A percentile compares a stretch with the other conserved stretches of the same genome.
These are phyloP conservation scores for Dactylonectria macrodidyma DNA, from an alignment of 2,329 filamentous ascomycete genomes.

Conservation along the genomic window DNA sequence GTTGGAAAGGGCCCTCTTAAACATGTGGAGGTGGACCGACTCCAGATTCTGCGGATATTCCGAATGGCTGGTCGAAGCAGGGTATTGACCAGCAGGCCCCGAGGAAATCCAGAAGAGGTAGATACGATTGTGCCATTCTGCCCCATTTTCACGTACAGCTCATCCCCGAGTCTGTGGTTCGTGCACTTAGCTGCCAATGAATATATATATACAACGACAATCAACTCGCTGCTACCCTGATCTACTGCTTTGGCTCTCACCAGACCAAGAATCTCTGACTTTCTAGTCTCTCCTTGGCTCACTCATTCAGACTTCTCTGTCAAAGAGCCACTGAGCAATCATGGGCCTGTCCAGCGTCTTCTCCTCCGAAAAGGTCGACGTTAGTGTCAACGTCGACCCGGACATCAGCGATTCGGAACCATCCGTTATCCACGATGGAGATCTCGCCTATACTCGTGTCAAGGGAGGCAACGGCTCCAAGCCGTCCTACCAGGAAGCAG, in stretches of 20 bases:
- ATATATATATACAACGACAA: conserved; percentile 18
- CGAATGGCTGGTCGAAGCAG: not conserved
- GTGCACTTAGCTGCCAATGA: not conserved
- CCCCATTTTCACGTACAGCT: conserved; percentile 9
- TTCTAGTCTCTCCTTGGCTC: not conserved
- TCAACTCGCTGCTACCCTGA: not conserved
- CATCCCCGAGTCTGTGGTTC: not conserved
- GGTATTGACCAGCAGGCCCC: not conserved
- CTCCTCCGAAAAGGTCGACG: conserved; percentile 12
- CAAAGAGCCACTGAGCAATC: not conserved
- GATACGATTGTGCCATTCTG: conserved; percentile 18
- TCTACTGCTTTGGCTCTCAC: not conserved
- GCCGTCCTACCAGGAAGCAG: conserved; percentile 71
- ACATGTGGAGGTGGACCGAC: conserved; percentile 9
- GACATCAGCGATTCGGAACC: conserved; percentile 29
- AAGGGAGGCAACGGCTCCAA: conserved; percentile 64
- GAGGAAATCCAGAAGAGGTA: not conserved
- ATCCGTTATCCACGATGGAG: conserved; percentile 38
- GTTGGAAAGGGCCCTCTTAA: not conserved
- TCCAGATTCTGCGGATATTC: conserved; percentile 11
- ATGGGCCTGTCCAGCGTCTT: not conserved
- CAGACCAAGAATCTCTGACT: not conserved
- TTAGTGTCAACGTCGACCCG: not conserved
- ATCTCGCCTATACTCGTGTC: conserved; percentile 37
- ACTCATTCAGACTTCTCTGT: not conserved